phyloP scores from a whole-genome alignment of 2,329 filamentous ascomycete species.

The Aspergillus sp. region DNA sequence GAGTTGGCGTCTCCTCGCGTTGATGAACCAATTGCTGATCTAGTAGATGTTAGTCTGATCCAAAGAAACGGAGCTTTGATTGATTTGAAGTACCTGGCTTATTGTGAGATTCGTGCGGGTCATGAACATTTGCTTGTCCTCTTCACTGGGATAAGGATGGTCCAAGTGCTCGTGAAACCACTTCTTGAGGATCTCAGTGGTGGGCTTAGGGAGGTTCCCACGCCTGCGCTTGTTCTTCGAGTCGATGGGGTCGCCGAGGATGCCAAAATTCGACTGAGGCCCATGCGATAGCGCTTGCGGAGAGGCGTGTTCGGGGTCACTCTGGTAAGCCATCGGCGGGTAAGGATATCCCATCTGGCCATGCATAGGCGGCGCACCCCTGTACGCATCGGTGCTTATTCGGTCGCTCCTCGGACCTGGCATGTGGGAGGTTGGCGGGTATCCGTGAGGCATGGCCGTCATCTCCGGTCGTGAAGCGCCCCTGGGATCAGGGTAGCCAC shows the following conservation, averaged over 20 bases:
- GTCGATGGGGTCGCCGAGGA: slow-evolving; percentile 38
- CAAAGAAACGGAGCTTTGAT: background rate
- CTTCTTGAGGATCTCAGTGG: slow-evolving; percentile 74
- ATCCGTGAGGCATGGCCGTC: slow-evolving; percentile 18
- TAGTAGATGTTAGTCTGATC: slow-evolving; percentile 16
- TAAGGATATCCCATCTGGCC: slow-evolving; percentile 30
- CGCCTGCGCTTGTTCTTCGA: slow-evolving; percentile 58
- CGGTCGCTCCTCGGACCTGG: slow-evolving; percentile 25
- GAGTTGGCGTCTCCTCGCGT: slow-evolving; percentile 49
- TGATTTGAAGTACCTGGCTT: slow-evolving; percentile 52
- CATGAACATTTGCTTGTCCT: slow-evolving; percentile 82
- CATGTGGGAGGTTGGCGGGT: slow-evolving; percentile 11
- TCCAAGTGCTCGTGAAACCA: slow-evolving; percentile 79
- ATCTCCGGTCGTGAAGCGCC: slow-evolving; percentile 28
- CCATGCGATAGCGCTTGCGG: slow-evolving; percentile 28
- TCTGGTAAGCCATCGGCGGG: slow-evolving; percentile 28
- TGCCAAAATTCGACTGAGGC: slow-evolving; percentile 39
- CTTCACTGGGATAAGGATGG: slow-evolving; percentile 84
- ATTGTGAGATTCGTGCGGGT: slow-evolving; percentile 73
- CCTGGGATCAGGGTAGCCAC: slow-evolving; percentile 28
- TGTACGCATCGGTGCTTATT: slow-evolving; percentile 24
- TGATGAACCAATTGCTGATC: slow-evolving; percentile 58
- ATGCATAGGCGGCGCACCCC: slow-evolving; percentile 24
- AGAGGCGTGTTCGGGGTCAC: slow-evolving; percentile 34
- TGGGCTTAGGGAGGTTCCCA: slow-evolving; percentile 87